phyloP scores from a whole-genome alignment of 805 yeast genomes.

The Lipomyces anomalus region DNA sequence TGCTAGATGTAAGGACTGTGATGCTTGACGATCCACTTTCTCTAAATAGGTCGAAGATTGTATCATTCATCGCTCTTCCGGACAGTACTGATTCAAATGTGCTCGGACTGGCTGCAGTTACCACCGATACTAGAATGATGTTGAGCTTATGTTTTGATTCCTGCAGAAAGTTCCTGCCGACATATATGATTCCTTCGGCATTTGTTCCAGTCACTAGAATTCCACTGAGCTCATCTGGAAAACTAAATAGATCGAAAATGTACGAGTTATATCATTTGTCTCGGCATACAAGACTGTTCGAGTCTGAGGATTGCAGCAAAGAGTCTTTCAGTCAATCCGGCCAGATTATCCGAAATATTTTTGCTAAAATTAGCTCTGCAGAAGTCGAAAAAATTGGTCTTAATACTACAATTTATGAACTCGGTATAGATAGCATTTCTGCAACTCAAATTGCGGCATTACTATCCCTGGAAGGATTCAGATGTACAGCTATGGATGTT shows the following conservation, averaged over 20 bases:
- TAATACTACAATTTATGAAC: constrained; percentile 17
- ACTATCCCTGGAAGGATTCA: constrained; percentile 1
- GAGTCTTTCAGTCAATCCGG: neutral
- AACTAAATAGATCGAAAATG: constrained; percentile 8
- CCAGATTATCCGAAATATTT: constrained; percentile 3
- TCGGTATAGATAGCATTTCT: constrained; percentile 27
- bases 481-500: constrained; percentile 13
- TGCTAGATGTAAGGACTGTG: constrained; percentile 1
- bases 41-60: constrained; percentile 17
- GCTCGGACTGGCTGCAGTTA: neutral
- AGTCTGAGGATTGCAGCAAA: constrained; percentile 1
- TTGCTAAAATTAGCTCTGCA: constrained; percentile 11
- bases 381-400: neutral
- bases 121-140: neutral
- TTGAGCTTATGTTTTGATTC: neutral
- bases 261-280: neutral
- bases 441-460: constrained; percentile 17
- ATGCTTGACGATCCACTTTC: constrained; percentile 1
- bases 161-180: constrained; percentile 20
- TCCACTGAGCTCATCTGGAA: constrained; percentile 26
- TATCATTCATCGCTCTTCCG: constrained; percentile 13
- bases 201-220: constrained; percentile 15
- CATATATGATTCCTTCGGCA: constrained; percentile 24
- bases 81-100: neutral
- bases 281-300: neutral